Conservation (phyloP, 331 rosid genomes). For the Acacia concinna region DNA sequence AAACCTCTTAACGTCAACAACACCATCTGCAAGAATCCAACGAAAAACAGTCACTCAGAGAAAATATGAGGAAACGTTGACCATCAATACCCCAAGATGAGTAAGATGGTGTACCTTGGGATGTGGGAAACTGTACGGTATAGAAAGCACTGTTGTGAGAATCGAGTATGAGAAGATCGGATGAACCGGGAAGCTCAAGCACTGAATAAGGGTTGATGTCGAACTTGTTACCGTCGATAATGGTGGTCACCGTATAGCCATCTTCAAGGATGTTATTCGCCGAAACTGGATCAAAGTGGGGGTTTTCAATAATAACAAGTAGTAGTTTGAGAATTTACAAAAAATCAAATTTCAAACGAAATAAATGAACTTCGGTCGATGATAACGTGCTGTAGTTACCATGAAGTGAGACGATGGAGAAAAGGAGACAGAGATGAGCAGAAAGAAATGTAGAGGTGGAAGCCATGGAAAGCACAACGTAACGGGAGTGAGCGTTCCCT, state of each 20-base stretch:
- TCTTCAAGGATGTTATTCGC: constrained; percentile 46
- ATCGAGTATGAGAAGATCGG: constrained; percentile 68
- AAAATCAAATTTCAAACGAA: no score
- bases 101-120: constrained; percentile 45
- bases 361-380: neutral
- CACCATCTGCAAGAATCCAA: constrained; percentile 46
- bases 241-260: constrained; percentile 62
- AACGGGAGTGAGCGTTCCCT: no score
- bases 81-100: no score
- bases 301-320: no score
- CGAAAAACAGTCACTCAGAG: neutral
- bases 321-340: neutral
- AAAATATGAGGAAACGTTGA: neutral
- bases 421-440: constrained; percentile 9
- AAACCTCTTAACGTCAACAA: constrained; percentile 39
- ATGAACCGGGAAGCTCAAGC: constrained; percentile 45
- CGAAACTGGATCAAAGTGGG: no score
- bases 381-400: constrained; percentile 32
- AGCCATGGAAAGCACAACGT: constrained; percentile 21
- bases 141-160: constrained; percentile 47
- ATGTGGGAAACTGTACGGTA: constrained; percentile 46
- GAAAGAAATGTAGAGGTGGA: constrained; percentile 1
- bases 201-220: constrained; percentile 40
- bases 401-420: constrained; percentile 11
- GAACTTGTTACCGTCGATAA: constrained; percentile 67